Evolutionary conservation across 768 basidiomycete genomes (phyloP).

Genomic region (Leccinum broughii): DNA sequence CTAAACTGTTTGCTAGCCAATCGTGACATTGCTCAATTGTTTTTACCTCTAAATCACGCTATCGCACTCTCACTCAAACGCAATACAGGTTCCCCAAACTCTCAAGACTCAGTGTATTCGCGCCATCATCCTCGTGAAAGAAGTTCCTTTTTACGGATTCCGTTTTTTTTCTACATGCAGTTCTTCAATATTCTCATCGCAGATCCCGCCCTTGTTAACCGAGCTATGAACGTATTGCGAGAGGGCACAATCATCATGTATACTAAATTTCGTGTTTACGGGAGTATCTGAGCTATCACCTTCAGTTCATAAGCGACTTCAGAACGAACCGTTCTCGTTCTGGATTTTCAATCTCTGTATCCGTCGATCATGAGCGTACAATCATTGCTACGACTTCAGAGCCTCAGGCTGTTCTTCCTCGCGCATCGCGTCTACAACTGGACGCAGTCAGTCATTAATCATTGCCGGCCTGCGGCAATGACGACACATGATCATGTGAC

Average conservation of each 20-base stretch:
- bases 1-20: constrained; percentile 27
- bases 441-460: too few relatives aligned
- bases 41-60: constrained; percentile 79
- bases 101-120: constrained; percentile 44
- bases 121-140: constrained; percentile 63
- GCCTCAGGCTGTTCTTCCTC: too few relatives aligned
- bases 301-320: constrained; percentile 95
- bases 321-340: constrained; percentile 91
- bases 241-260: constrained; percentile 76
- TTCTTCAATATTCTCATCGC: constrained; percentile 84
- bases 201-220: constrained; percentile 64
- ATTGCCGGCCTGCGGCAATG: not conserved
- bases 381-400: constrained; percentile 62
- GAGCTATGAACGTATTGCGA: constrained; percentile 66
- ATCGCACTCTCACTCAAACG: constrained; percentile 79
- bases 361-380: constrained; percentile 99
- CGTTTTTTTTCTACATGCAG: constrained; percentile 69
- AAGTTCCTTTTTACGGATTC: constrained; percentile 95
- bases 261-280: constrained; percentile 76
- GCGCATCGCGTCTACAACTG: too few relatives aligned
- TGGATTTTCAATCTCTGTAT: constrained; percentile 96
- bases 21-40: constrained; percentile 44
- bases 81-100: constrained; percentile 51
- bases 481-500: constrained; percentile 26
- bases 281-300: constrained; percentile 72